Evolutionary conservation across 2,329 filamentous ascomycete species (phyloP), one percentile per base, ranked within the genome.

Genomic region (Aspergillus jensenii): DNA sequence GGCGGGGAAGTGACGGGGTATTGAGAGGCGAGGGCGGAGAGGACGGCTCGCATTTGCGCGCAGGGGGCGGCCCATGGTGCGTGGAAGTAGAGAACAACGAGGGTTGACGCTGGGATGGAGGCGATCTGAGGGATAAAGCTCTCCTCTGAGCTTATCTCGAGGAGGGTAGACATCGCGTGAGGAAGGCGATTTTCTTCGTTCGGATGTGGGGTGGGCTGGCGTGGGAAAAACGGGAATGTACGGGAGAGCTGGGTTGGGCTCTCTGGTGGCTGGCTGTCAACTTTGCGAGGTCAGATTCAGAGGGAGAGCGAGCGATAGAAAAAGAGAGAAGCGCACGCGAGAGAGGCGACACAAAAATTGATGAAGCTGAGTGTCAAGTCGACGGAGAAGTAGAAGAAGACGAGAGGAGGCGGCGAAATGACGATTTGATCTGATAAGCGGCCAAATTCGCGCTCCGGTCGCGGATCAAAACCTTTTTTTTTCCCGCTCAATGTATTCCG

Each of bases 61-160:
- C 95, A 98, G 46, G 95, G 95, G 59, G 92, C 92, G 31, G 95
- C 95, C 95, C 95, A 99, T 65, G 93, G 90, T 19, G 95, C 92
- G 75, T 98, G 90, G 82, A 99, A 99, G 74, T 93, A 97, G 71
- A 96, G 86, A 70, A 97, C 83, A 62, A 93, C 82, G 59, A 97
- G 85, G 15, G 90, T 86, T 15, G 87, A 84, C 2, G 88, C 71
- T 11, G 90, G 84, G 14, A 93, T 82, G 43, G 85, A 82, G 62
- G 82, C 80, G 62, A 90, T 80, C 71, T 89, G 83, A 64, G 85
- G 78, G 65, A 87, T 81, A 87, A 95, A 97, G 67, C 87, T 86
- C 65, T 83, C 79, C 68, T 91, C 86, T 67, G 84, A 87, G 67
- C 86, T 84, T 76, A 97, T 88, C 70, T 96, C 90, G 64, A 83